These are phyloP conservation scores for Rosa rugosa DNA, from an alignment of 306 rosid species.

Conservation along the genomic window DNA sequence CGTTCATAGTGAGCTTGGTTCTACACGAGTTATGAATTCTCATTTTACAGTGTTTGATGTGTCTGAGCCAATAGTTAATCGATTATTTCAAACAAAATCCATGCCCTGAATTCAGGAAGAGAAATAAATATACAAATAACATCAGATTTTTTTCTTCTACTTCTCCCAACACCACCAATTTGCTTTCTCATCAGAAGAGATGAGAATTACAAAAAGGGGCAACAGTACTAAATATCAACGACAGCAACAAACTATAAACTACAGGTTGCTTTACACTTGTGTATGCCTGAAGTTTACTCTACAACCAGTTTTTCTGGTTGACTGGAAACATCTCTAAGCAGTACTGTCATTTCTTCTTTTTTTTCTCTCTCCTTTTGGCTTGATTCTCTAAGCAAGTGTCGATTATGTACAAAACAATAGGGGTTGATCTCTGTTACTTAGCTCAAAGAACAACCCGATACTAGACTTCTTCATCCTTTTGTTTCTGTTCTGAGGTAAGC, in stretches of 20 bases:
- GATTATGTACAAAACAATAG: constrained; percentile 14
- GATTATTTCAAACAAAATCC: background rate
- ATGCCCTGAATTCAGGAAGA: background rate
- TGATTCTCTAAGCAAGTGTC: background rate
- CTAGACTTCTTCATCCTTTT: constrained; percentile 13
- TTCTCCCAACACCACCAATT: background rate
- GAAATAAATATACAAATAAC: background rate
- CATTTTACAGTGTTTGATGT: background rate
- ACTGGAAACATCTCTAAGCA: background rate
- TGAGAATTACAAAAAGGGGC: background rate
- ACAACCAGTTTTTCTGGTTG: background rate
- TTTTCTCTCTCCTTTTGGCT: background rate
- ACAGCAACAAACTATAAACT: background rate
- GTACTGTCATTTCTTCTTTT: background rate
- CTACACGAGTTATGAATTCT: background rate
- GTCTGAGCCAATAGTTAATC: background rate
- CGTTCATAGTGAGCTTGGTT: no score
- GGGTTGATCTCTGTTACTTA: background rate
- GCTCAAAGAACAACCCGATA: constrained; percentile 24
- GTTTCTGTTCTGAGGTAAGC: constrained; percentile 32
- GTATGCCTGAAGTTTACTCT: constrained; percentile 8
- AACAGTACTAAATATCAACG: background rate
- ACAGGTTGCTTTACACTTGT: background rate
- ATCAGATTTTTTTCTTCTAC: background rate
- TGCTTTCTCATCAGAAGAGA: background rate